Evolutionary conservation across 352 stramenopile genomes (phyloP).

Genomic region (Pythium volutum): DNA sequence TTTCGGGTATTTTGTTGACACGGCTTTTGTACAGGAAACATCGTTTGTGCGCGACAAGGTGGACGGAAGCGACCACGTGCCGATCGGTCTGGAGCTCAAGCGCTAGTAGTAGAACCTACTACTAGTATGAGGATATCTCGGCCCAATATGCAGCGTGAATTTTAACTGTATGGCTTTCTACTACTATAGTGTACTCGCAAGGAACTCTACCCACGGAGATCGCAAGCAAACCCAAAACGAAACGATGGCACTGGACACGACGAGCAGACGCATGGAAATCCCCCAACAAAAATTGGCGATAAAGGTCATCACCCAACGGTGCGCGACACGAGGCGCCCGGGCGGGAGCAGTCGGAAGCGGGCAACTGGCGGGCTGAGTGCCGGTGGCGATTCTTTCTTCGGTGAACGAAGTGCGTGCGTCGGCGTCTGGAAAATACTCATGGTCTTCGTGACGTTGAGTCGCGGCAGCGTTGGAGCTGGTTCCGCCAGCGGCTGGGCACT

Average conservation of each 20-base stretch:
- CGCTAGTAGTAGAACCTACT: neutral
- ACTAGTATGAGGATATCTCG: neutral
- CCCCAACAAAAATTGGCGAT: neutral
- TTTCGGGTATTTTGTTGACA: neutral
- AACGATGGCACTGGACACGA: neutral
- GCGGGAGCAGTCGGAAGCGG: neutral
- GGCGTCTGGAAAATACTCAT: slow-evolving; percentile 1
- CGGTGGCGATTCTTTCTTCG: neutral
- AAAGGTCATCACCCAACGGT: neutral
- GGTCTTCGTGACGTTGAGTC: neutral
- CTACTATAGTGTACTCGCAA: neutral
- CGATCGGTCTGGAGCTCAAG: slow-evolving; percentile 64
- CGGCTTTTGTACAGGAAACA: slow-evolving; percentile 25
- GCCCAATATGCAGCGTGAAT: too few relatives aligned
- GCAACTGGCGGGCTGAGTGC: neutral
- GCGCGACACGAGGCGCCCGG: neutral
- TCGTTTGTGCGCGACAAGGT: slow-evolving; percentile 62
- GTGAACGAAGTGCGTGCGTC: neutral
- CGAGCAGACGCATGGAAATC: neutral
- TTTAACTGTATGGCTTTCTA: too few relatives aligned
- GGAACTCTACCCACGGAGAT: neutral
- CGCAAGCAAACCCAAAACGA: neutral
- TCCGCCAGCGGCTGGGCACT: slow-evolving; percentile 1
- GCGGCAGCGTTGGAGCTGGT: neutral
- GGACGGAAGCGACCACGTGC: slow-evolving; percentile 75